A percentile compares a stretch with the other conserved stretches of the same genome.
phyloP scores from a whole-genome alignment of 306 rosid species.

The Trifolium dubium region DNA sequence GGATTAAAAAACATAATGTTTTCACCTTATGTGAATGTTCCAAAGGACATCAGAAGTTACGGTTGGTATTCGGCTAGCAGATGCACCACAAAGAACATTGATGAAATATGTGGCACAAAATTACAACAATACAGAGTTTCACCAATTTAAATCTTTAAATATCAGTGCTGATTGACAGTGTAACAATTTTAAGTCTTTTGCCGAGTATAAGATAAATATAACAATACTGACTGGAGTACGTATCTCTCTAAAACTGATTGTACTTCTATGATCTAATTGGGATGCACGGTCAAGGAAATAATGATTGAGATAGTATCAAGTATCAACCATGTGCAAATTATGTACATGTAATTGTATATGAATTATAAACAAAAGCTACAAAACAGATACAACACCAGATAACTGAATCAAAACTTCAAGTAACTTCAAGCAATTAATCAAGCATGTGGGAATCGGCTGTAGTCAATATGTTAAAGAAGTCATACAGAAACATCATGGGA shows the following conservation, averaged over 20 bases:
- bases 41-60: neutral
- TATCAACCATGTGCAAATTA: conserved; percentile 16
- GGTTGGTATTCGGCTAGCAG: neutral
- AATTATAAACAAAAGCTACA: neutral
- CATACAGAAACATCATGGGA: conserved; percentile 19
- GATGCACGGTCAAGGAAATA: conserved; percentile 4
- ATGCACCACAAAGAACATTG: neutral
- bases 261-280: conserved; percentile 5
- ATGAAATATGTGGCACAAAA: neutral
- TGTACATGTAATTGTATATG: neutral
- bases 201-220: neutral
- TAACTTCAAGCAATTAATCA: conserved; percentile 34
- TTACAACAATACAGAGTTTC: neutral
- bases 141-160: neutral
- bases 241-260: neutral
- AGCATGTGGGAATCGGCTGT: conserved; percentile 1
- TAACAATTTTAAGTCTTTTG: neutral
- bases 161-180: neutral
- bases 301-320: neutral
- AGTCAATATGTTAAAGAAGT: conserved; percentile 18
- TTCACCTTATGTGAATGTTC: neutral
- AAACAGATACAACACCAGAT: conserved; percentile 1
- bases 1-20: neutral
- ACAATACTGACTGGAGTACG: neutral
- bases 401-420: conserved; percentile 20